Percentiles rank a stretch among this genome's conserved stretches.
Conservation (phyloP, 345 rosid species). For the Aethionema arabicum region DNA sequence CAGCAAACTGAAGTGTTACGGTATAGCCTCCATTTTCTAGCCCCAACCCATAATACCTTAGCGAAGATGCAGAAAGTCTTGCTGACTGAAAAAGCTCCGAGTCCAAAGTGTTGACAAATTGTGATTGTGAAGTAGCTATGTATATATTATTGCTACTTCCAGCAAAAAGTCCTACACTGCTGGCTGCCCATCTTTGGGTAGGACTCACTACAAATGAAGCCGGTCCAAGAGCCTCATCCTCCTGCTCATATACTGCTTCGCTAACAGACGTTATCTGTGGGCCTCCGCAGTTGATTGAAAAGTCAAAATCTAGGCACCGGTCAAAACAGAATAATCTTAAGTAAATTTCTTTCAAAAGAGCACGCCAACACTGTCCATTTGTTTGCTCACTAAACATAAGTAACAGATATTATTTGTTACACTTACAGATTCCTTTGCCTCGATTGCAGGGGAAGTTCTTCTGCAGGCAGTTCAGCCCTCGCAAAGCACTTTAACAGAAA, state of each 20-base stretch:
- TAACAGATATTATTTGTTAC: slow-evolving; percentile 3
- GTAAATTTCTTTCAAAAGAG: not conserved
- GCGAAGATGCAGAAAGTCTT: slow-evolving; percentile 41
- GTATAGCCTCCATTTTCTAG: slow-evolving; percentile 37
- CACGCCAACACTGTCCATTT: slow-evolving; percentile 3
- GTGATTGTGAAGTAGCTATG: slow-evolving; percentile 21
- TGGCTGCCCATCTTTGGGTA: slow-evolving; percentile 51
- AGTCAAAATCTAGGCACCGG: slow-evolving; percentile 47
- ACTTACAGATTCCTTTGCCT: slow-evolving; percentile 59
- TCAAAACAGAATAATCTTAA: not conserved
- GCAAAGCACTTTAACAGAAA: slow-evolving; percentile 36
- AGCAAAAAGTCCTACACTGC: slow-evolving; percentile 46
- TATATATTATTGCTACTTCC: slow-evolving; percentile 34
- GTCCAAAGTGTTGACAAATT: slow-evolving; percentile 40
- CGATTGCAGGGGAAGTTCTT: slow-evolving; percentile 60
- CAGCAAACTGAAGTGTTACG: slow-evolving; percentile 48
- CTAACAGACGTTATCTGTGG: slow-evolving; percentile 43
- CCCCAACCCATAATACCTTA: slow-evolving; percentile 43
- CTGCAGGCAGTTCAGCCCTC: slow-evolving; percentile 68
- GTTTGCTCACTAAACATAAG: slow-evolving; percentile 1
- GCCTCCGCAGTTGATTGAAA: slow-evolving; percentile 69
- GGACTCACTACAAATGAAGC: slow-evolving; percentile 52
- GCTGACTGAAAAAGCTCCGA: slow-evolving; percentile 46
- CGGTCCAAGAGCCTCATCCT: slow-evolving; percentile 53
- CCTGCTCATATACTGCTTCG: slow-evolving; percentile 46